Evolutionary conservation across 306 rosid species (phyloP).

Genomic region (Quercus parvula): DNA sequence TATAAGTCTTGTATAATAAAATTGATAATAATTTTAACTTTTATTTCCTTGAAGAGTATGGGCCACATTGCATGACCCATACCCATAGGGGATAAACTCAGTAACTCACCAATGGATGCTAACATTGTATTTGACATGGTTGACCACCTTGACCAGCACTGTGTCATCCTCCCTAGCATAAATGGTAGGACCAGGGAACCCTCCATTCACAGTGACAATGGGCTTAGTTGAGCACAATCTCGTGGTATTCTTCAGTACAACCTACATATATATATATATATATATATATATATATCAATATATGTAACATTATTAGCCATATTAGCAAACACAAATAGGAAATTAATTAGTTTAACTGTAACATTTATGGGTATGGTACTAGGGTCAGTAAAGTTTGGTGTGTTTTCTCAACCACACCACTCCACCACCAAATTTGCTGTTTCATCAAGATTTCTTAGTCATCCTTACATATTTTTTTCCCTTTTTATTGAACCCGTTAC

Average conservation of each 20-base stretch:
- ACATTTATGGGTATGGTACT: too few relatives aligned
- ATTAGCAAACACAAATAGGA: not conserved
- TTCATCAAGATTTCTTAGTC: not conserved
- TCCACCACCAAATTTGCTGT: not conserved
- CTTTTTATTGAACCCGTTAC: too few relatives aligned
- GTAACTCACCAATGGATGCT: constrained; percentile 72
- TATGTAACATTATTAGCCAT: too few relatives aligned
- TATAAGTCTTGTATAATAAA: too few relatives aligned
- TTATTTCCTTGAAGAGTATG: too few relatives aligned
- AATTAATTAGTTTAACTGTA: not conserved
- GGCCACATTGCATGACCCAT: too few relatives aligned
- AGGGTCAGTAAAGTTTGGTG: not conserved
- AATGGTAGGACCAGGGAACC: constrained; percentile 56
- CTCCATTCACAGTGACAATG: constrained; percentile 50
- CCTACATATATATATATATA: constrained; percentile 14
- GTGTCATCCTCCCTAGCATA: constrained; percentile 52
- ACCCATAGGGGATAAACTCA: not conserved
- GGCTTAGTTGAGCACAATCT: constrained; percentile 50
- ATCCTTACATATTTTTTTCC: too few relatives aligned
- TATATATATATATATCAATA: too few relatives aligned
- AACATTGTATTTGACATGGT: constrained; percentile 80
- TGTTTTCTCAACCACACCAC: not conserved
- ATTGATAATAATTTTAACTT: too few relatives aligned
- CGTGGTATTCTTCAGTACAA: constrained; percentile 40
- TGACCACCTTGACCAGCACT: constrained; percentile 49